phyloP scores from a whole-genome alignment of 768 basidiomycete species.

The Boletus reticulatus region DNA sequence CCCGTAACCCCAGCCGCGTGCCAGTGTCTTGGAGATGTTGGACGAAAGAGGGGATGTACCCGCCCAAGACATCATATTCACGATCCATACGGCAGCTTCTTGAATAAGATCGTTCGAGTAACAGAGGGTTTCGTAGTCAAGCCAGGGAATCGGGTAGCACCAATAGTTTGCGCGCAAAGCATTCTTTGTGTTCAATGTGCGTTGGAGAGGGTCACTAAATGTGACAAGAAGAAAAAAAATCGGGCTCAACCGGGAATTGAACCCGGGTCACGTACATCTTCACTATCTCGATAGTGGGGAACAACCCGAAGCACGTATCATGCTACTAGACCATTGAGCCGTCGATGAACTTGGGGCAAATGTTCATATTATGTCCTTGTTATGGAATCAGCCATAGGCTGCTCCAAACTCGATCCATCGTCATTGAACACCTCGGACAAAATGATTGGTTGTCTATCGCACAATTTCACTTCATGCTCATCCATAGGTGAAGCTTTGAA shows the following conservation, averaged over 20 bases:
- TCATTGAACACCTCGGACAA: too few species aligned
- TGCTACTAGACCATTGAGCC: conserved; percentile 36
- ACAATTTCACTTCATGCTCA: too few species aligned
- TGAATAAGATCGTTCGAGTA: background rate
- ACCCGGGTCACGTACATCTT: conserved; percentile 37
- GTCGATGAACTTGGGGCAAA: background rate
- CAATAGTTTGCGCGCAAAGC: conserved; percentile 3
- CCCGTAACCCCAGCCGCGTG: conserved; percentile 14
- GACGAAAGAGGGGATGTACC: conserved; percentile 26
- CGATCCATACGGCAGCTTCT: conserved; percentile 3
- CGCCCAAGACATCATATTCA: conserved; percentile 17
- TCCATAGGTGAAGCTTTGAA: too few species aligned
- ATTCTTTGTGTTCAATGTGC: conserved; percentile 11
- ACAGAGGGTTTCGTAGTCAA: background rate
- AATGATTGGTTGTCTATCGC: too few species aligned
- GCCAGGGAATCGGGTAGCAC: background rate
- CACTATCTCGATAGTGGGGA: conserved; percentile 19
- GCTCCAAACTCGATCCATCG: too few species aligned
- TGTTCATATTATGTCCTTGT: too few species aligned
- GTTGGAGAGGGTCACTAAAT: background rate
- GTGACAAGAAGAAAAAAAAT: conserved; percentile 9
- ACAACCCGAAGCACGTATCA: conserved; percentile 35
- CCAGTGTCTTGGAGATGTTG: conserved; percentile 27
- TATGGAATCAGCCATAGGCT: too few species aligned
- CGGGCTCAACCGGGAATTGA: conserved; percentile 32